A percentile compares a stretch with the other conserved stretches of the same genome.
Conservation (phyloP, 768 basidiomycete species). For the Mycena sanguinolenta region DNA sequence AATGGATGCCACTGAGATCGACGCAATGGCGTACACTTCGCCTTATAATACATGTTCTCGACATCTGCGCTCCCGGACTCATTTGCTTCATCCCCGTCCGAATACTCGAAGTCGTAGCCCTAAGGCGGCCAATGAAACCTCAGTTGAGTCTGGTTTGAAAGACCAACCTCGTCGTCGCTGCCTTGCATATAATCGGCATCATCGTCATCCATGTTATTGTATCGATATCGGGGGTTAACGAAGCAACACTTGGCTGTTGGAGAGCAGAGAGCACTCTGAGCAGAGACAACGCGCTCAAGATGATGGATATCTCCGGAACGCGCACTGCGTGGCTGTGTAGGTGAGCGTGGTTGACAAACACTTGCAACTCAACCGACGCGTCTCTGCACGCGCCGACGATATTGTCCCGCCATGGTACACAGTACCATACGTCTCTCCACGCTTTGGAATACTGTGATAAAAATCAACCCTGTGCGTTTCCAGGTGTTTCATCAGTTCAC, state of each 20-base stretch:
- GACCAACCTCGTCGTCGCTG: slow-evolving; percentile 81
- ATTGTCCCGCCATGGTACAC: slow-evolving; percentile 23
- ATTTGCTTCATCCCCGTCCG: slow-evolving; percentile 88
- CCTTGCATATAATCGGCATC: slow-evolving; percentile 96
- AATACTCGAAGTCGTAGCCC: slow-evolving; percentile 98
- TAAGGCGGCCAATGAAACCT: slow-evolving; percentile 45
- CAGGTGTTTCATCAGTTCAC: not conserved
- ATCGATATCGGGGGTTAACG: not conserved
- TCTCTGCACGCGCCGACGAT: slow-evolving; percentile 3
- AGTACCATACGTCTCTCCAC: slow-evolving; percentile 16
- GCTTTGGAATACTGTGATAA: slow-evolving; percentile 21
- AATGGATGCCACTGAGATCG: slow-evolving; percentile 5
- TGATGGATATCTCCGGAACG: not conserved
- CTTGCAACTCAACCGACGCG: slow-evolving; percentile 16
- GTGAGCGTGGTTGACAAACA: slow-evolving; percentile 1
- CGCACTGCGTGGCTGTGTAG: slow-evolving; percentile 14
- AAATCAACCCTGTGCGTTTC: slow-evolving; percentile 21
- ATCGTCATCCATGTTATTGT: slow-evolving; percentile 83
- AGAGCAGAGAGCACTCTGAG: not conserved
- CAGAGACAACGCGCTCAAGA: not conserved
- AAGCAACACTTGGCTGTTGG: not conserved
- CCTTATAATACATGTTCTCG: slow-evolving; percentile 98
- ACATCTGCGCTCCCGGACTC: slow-evolving; percentile 88
- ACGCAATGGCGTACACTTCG: slow-evolving; percentile 79
- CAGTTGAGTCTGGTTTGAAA: slow-evolving; percentile 8